Conservation (phyloP, 371 early-diverging fungal genomes). For the Mucor indicus region DNA sequence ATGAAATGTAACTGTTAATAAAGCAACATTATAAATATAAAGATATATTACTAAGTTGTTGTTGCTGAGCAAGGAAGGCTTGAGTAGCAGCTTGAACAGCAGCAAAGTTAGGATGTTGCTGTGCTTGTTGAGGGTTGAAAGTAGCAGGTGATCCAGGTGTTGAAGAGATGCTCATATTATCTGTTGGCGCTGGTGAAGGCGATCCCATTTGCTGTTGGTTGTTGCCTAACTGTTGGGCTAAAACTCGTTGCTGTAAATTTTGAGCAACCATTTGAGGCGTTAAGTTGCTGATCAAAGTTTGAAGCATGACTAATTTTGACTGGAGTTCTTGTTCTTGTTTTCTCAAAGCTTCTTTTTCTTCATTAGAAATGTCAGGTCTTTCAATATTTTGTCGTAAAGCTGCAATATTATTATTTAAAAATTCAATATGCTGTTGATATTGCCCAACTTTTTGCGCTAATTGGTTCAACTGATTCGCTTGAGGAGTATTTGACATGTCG, state of each 20-base stretch:
- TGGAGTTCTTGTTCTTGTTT: constrained; percentile 34
- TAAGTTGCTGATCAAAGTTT: constrained; percentile 28
- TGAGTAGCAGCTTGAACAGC: constrained; percentile 1
- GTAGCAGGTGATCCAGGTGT: constrained; percentile 24
- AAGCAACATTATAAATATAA: no score
- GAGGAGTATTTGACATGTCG: constrained; percentile 17
- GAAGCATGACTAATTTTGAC: constrained; percentile 23
- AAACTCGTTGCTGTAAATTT: constrained; percentile 24
- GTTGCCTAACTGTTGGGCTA: constrained; percentile 11
- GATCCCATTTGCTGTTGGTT: constrained; percentile 12
- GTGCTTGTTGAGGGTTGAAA: constrained; percentile 14
- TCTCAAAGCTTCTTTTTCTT: constrained; percentile 25
- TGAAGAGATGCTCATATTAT: constrained; percentile 12
- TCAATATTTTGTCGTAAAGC: constrained; percentile 30
- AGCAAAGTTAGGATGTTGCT: constrained; percentile 14
- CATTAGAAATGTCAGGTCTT: constrained; percentile 28
- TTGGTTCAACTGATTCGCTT: constrained; percentile 14
- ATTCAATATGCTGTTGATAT: constrained; percentile 31
- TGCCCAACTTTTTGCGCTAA: constrained; percentile 30
- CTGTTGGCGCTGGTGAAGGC: constrained; percentile 14
- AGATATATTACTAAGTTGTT: no score
- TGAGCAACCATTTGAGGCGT: constrained; percentile 28
- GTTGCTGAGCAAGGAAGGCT: neutral
- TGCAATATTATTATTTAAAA: constrained; percentile 25
- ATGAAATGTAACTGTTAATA: neutral